Percentiles rank a stretch among this genome's conserved stretches.
Evolutionary conservation across 768 basidiomycete species (phyloP).

Genomic region (Gyrodon lividus): DNA sequence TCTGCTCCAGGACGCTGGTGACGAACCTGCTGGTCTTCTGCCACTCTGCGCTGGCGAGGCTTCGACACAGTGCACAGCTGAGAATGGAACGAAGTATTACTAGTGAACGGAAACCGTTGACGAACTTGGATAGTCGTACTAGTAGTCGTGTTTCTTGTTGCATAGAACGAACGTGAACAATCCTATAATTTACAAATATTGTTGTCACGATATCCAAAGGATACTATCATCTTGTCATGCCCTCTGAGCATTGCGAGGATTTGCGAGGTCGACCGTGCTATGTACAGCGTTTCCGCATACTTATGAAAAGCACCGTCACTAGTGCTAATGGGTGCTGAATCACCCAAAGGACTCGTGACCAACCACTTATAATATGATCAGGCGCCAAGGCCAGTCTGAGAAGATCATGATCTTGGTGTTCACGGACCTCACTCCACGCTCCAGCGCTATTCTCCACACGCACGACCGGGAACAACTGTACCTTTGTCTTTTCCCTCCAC

Average conservation of each 20-base stretch:
- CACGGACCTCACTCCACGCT: background rate
- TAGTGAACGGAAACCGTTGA: background rate
- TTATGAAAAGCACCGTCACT: too few relatives aligned
- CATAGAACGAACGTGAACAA: too few relatives aligned
- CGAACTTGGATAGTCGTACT: background rate
- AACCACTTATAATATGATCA: background rate
- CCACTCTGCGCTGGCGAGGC: slow-evolving; percentile 52
- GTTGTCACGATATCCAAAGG: too few relatives aligned
- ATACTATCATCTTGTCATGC: too few relatives aligned
- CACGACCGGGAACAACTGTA: background rate
- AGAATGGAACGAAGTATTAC: slow-evolving; percentile 51
- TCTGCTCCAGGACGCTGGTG: slow-evolving; percentile 61
- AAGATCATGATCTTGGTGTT: background rate
- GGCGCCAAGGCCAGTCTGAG: background rate
- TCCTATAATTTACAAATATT: too few relatives aligned
- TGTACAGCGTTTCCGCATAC: too few relatives aligned
- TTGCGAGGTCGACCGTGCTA: too few relatives aligned
- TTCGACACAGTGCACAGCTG: slow-evolving; percentile 51
- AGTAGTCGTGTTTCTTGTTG: background rate
- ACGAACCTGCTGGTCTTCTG: slow-evolving; percentile 58
- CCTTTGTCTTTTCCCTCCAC: background rate
- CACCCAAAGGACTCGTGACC: background rate
- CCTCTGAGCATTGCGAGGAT: too few relatives aligned
- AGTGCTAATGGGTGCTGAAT: too few relatives aligned
- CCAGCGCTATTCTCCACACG: slow-evolving; percentile 5